Base-by-base conservation (phyloP, 2,329 filamentous ascomycete genomes). In the Stagonosporopsis chrysanthemi region DNA sequence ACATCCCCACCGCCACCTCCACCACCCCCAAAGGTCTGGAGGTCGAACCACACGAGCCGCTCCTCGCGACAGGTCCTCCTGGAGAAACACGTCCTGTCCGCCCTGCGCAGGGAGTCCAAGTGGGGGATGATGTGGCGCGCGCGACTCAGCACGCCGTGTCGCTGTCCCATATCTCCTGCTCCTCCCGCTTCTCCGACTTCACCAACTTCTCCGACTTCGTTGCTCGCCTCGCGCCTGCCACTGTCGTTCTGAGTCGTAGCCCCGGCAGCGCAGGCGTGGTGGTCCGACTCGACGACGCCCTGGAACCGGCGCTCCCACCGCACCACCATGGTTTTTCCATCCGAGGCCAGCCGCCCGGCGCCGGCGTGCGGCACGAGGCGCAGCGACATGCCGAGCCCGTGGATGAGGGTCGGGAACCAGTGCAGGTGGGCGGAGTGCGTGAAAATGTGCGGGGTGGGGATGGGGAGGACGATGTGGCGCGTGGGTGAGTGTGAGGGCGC, bases 271-370 rank as follows among this genome's bases (percentile, higher is more conserved):
- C n/a, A n/a, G n/a, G n/a, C n/a, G n/a, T n/a, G n/a, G n/a, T n/a
- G n/a, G n/a, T n/a, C n/a, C n/a, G n/a, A n/a, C n/a, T n/a, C n/a
- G n/a, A n/a, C n/a, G n/a, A n/a, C n/a, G n/a, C 36, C 42, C 12
- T 56, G 53, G 9, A 35, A 51, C 14, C 22, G 26, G 3, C 46
- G 35, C n/a, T 56, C 28, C 53, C 46, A 51, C 22, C 39, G 19
- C 2, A 56, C 8, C 15, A 23, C n/a, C 0, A 36, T 41, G 5
- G 6, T 9, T 8, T 28, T 2, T 0, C 17, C 22, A 0, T 36
- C 2, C 1, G n/a, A n/a, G n/a, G n/a, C n/a, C n/a, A n/a, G n/a
- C n/a, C n/a, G n/a, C n/a, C n/a, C n/a, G n/a, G n/a, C n/a, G n/a
- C n/a, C n/a, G n/a, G 26, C 31, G 5, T 33, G 33, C 24, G 33